Conservation (phyloP, 106 monocot species). For the Triglochin maritima region DNA sequence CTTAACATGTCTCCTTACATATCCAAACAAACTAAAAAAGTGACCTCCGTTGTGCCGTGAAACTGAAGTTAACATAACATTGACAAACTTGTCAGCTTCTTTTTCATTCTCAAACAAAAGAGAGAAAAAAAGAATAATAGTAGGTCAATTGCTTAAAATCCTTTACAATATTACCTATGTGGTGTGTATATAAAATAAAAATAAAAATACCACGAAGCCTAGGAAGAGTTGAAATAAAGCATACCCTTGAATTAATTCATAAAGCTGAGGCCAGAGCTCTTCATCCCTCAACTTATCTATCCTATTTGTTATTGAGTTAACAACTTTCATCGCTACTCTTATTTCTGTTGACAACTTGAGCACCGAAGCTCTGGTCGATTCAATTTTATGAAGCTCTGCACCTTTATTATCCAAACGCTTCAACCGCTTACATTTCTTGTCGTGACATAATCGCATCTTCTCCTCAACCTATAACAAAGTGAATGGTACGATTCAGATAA, state of each 20-base stretch:
- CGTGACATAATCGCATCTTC: slow-evolving; percentile 56
- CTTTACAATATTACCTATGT: no score
- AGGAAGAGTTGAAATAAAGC: background rate
- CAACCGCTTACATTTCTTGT: slow-evolving; percentile 40
- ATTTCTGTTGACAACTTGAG: slow-evolving; percentile 73
- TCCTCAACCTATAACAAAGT: slow-evolving; percentile 54
- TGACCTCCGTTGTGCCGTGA: no score
- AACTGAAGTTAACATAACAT: no score
- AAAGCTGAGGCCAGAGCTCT: slow-evolving; percentile 77
- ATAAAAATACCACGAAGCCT: background rate
- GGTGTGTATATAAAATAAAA: no score
- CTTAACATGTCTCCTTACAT: no score
- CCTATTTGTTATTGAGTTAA: slow-evolving; percentile 58
- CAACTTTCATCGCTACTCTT: slow-evolving; percentile 67
- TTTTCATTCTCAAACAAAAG: no score
- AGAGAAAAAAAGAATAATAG: no score
- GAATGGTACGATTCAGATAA: no score
- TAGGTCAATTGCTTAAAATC: no score
- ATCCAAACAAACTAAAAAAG: no score
- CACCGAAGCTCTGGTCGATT: slow-evolving; percentile 39
- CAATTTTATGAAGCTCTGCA: slow-evolving; percentile 61
- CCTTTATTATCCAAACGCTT: slow-evolving; percentile 61
- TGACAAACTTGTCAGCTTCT: no score
- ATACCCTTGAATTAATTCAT: slow-evolving; percentile 76
- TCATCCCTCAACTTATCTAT: slow-evolving; percentile 73